phyloP scores from a whole-genome alignment of 495 filamentous ascomycete genomes.

The Annulohypoxylon moriforme region DNA sequence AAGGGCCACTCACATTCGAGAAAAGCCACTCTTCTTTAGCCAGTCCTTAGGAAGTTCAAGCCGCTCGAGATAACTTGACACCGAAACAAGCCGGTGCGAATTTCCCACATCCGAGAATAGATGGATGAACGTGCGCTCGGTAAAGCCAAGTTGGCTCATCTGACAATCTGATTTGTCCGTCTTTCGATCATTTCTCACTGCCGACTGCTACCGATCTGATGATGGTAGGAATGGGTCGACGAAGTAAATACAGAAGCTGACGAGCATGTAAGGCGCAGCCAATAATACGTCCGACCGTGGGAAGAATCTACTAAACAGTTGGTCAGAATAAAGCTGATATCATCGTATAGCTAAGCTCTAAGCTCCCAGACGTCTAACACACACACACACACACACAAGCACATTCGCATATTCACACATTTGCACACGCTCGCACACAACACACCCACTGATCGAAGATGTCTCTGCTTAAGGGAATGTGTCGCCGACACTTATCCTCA shows the following conservation, averaged over 20 bases:
- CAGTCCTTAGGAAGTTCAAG: not conserved
- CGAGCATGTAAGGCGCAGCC: constrained; percentile 28
- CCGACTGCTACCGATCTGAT: constrained; percentile 34
- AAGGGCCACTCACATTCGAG: constrained; percentile 31
- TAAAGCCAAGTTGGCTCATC: constrained; percentile 33
- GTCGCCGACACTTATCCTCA: constrained; percentile 29
- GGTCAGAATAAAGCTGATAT: constrained; percentile 26
- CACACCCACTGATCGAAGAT: not conserved
- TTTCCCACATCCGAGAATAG: constrained; percentile 14
- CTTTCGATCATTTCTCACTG: constrained; percentile 24
- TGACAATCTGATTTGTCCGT: constrained; percentile 35
- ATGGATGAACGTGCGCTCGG: constrained; percentile 34
- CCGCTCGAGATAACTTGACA: constrained; percentile 26
- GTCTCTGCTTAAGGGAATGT: constrained; percentile 10
- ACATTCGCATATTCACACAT: no score
- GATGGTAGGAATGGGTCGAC: constrained; percentile 25
- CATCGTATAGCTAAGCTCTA: constrained; percentile 12
- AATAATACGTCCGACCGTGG: constrained; percentile 29
- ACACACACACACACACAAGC: not conserved
- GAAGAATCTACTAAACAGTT: constrained; percentile 18
- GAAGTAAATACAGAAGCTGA: constrained; percentile 19
- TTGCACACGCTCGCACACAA: not conserved
- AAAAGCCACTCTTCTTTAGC: constrained; percentile 17
- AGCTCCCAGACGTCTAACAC: constrained; percentile 14
- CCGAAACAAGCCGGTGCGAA: constrained; percentile 39